These are phyloP conservation scores for Filobasidium uniguttulatum DNA, from an alignment of 1,284 basidiomycete species.

Conservation along the genomic window DNA sequence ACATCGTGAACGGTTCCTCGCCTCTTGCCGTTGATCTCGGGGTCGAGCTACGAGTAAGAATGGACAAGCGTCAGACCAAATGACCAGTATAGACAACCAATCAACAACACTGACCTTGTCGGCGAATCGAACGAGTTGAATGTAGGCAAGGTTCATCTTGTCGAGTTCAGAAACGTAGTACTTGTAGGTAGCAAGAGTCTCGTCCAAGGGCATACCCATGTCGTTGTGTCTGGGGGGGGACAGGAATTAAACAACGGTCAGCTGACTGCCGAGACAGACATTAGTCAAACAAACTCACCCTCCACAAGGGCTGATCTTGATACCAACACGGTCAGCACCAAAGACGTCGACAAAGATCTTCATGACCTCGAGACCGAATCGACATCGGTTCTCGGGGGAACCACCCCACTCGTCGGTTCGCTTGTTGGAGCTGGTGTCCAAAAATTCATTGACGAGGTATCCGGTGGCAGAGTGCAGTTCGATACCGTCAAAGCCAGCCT, in stretches of 20 bases:
- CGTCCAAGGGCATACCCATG: slow-evolving; percentile 6
- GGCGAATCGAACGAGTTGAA: slow-evolving; percentile 1
- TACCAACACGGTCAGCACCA: slow-evolving; percentile 41
- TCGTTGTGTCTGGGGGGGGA: slow-evolving; percentile 17
- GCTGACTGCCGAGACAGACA: background rate
- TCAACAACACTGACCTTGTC: background rate
- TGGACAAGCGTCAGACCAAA: no score
- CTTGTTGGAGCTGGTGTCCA: slow-evolving; percentile 38
- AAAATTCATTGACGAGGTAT: slow-evolving; percentile 48
- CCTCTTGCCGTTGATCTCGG: background rate
- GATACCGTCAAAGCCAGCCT: slow-evolving; percentile 53
- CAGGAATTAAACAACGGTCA: slow-evolving; percentile 9
- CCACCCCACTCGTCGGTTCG: slow-evolving; percentile 51
- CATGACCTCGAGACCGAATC: slow-evolving; percentile 45
- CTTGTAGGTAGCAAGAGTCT: slow-evolving; percentile 12
- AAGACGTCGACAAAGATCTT: slow-evolving; percentile 42
- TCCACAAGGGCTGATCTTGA: slow-evolving; percentile 46
- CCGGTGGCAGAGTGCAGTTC: slow-evolving; percentile 42
- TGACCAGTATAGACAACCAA: no score
- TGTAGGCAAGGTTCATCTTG: slow-evolving; percentile 9
- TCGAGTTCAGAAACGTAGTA: slow-evolving; percentile 15
- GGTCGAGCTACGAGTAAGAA: background rate
- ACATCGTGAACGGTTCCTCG: no score
- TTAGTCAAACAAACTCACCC: slow-evolving; percentile 22
- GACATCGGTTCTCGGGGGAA: slow-evolving; percentile 43